Base-by-base conservation (phyloP, 2,329 filamentous ascomycete species). In the Metarhizium robertsii region DNA sequence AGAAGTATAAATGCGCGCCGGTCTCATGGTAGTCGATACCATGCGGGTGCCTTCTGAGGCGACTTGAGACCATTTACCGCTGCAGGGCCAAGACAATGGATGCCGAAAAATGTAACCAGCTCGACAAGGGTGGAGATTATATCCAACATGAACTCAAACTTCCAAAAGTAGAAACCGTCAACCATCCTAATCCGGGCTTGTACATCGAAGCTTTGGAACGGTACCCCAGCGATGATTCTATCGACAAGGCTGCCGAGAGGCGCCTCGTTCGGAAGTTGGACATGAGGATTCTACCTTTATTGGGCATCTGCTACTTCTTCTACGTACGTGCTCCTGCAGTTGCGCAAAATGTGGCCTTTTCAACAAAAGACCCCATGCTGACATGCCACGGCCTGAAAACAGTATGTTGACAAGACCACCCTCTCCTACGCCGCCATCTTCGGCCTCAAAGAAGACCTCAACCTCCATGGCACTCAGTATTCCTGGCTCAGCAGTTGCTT, bases 271-370 rank as follows among this genome's bases (percentile, higher is more conserved):
- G 70, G 46, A 73, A 73, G 60, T 58, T 74, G 1, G 72, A 74
- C 55, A 60, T 62, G 45, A 64, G 68, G 2, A 72, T 74, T 7
- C 58, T 74, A 10, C 71, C 71, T 0, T 52, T 73, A 11, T 57
- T 73, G 0, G 69, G 70, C 4, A 63, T 73, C 11, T 74, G 71
- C 57, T 74, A 74, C 57, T 72, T 72, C 54, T 73, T 74, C 53
- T 72, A 73, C 54, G 59, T 60, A 47, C n/a, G 54, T 56, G 36
- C 10, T 50, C 29, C 25, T 13, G 13, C 16, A 25, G 25, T 4
- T 25, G 25, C 3, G 25, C 25, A 25, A 25, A 25, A 25, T 25
- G 1, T 25, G 25, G 25, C 25, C 25, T 25, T 25, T 25, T 25
- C 25, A 25, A 25, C 25, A 25, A 25, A 25, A 25, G 3, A 25